Evolutionary conservation across 2,329 filamentous ascomycete genomes (phyloP).

Genomic region (Pseudopyrenochaeta lycopersici): DNA sequence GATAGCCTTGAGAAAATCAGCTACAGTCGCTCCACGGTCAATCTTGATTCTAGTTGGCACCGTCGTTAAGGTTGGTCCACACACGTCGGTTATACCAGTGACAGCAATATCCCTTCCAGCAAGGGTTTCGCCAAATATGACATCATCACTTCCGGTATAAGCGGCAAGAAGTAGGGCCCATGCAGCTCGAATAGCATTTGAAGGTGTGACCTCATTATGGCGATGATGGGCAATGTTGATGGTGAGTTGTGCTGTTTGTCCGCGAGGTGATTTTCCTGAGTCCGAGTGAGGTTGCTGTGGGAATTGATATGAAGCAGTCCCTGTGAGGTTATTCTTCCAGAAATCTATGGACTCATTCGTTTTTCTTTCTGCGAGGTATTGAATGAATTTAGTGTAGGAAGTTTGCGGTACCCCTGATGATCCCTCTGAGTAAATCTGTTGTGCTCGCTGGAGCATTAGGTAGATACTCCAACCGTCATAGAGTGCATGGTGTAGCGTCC

Average conservation of each 20-base stretch:
- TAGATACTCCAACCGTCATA: constrained; percentile 52
- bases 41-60: constrained; percentile 48
- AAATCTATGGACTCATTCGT: constrained; percentile 33
- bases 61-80: constrained; percentile 51
- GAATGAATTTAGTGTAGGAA: constrained; percentile 46
- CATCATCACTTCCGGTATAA: constrained; percentile 29
- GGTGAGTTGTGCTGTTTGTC: constrained; percentile 31
- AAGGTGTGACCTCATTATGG: constrained; percentile 40
- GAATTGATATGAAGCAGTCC: constrained; percentile 38
- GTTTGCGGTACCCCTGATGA: constrained; percentile 23
- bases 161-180: constrained; percentile 36
- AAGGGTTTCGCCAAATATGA: constrained; percentile 40
- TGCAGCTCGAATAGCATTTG: constrained; percentile 29
- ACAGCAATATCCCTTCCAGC: constrained; percentile 48
- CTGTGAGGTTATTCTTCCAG: constrained; percentile 45
- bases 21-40: constrained; percentile 31
- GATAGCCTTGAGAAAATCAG: constrained; percentile 31
- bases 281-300: constrained; percentile 37
- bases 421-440: constrained; percentile 31
- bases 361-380: constrained; percentile 37
- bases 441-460: constrained; percentile 40
- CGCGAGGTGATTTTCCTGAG: constrained; percentile 29
- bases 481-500: constrained; percentile 52
- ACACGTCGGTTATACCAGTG: constrained; percentile 42
- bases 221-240: constrained; percentile 32